A percentile compares a stretch with the other conserved stretches of the same genome.
Conservation (phyloP, 257 asterid species). For the Thymus mandschuricus region DNA sequence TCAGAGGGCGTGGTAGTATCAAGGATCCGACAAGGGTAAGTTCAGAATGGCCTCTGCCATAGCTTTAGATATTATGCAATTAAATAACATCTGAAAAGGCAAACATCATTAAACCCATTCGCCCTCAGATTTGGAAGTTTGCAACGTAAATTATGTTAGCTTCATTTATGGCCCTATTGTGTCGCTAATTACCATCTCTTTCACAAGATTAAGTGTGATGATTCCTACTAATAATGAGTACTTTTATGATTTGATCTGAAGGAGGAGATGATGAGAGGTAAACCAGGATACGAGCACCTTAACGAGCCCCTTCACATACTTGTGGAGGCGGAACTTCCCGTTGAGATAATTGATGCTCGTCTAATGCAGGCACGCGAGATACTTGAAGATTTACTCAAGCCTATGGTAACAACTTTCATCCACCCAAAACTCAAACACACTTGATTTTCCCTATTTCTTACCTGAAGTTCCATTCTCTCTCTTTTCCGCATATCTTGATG, state of each 20-base stretch:
- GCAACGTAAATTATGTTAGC: neutral
- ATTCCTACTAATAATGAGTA: neutral
- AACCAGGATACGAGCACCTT: conserved; percentile 96
- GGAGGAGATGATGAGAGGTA: conserved; percentile 99
- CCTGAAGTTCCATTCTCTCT: conserved; percentile 9
- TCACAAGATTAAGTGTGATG: too few relatives aligned
- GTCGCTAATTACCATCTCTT: neutral
- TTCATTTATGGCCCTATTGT: too few relatives aligned
- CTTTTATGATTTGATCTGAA: conserved; percentile 40
- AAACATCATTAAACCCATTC: neutral
- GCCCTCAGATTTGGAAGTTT: conserved; percentile 12
- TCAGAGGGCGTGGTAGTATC: conserved; percentile 98
- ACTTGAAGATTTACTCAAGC: conserved; percentile 90
- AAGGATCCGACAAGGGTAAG: conserved; percentile 92
- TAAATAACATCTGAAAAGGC: conserved; percentile 26
- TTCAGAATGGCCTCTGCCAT: conserved; percentile 1
- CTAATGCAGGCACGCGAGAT: conserved; percentile 92
- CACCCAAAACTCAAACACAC: conserved; percentile 25
- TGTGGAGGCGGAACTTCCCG: conserved; percentile 93
- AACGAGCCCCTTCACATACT: conserved; percentile 96
- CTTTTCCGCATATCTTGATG: conserved; percentile 12
- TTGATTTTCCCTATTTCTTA: conserved; percentile 2
- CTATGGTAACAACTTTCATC: conserved; percentile 63
- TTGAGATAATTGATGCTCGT: conserved; percentile 91
- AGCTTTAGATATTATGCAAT: conserved; percentile 6